These are phyloP conservation scores for Fusarium sp. DNA, from an alignment of 2,329 filamentous ascomycete species.

Conservation along the genomic window DNA sequence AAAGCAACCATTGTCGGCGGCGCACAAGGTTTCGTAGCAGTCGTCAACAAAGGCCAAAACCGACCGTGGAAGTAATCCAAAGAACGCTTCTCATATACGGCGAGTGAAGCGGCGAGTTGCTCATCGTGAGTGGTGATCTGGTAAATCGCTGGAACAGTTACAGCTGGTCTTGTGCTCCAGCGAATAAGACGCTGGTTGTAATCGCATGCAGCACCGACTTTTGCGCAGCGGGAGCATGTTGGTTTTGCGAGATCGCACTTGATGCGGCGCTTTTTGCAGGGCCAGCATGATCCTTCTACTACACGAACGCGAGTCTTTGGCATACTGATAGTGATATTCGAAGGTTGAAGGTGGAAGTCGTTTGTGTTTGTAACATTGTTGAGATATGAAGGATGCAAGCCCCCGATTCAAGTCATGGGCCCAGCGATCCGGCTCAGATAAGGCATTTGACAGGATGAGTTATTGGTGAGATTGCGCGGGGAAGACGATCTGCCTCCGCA, in stretches of 20 bases:
- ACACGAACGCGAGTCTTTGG: conserved; percentile 37
- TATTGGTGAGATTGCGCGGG: conserved; percentile 16
- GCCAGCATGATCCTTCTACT: conserved; percentile 56
- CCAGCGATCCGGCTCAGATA: background rate
- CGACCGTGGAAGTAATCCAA: conserved; percentile 50
- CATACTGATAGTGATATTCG: no score
- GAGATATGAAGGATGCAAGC: background rate
- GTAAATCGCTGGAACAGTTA: conserved; percentile 46
- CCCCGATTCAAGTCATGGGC: background rate
- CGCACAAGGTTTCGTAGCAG: conserved; percentile 44
- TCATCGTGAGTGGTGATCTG: conserved; percentile 43
- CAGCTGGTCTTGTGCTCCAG: conserved; percentile 54
- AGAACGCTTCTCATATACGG: conserved; percentile 46
- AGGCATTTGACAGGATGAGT: background rate
- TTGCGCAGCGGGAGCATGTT: conserved; percentile 51
- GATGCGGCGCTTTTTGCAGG: conserved; percentile 57
- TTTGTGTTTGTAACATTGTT: background rate
- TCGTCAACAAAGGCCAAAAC: conserved; percentile 49
- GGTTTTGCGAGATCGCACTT: conserved; percentile 56
- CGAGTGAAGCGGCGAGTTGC: conserved; percentile 41
- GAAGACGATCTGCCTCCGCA: conserved; percentile 14
- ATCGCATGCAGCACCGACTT: conserved; percentile 41
- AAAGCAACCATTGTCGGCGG: conserved; percentile 47
- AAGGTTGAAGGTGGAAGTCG: background rate
- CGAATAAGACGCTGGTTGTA: conserved; percentile 53